Base-by-base conservation (phyloP, 75 land plant species). In the Larix kaempferi region DNA sequence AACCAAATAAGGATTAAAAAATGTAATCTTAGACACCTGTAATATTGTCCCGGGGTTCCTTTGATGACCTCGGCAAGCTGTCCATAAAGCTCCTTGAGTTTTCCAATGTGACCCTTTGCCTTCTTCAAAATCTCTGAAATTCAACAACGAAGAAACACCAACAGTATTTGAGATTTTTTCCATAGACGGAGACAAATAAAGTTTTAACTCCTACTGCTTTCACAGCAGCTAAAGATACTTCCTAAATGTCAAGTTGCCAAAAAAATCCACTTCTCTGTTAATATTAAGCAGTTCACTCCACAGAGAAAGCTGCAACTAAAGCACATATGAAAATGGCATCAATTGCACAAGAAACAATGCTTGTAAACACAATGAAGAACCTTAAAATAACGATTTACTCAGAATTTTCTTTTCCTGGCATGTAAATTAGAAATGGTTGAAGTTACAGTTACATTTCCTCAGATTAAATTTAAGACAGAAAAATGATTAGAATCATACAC, bases 41-140 rank as follows among this genome's bases (percentile, higher is more conserved):
- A 93, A 77, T 95, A 95, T 73, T 93, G 89, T 25, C 84, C 98
- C 22, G 93, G 98, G 39, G 86, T 76, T 57, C 84, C 91, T 1
- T 71, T 57, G 33, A 95, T 79, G 37, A 95, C 82, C 15, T 83
- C 95, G 26, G 95, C 90, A 39, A 95, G 88, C 60, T 64, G 80
- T 4, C 52, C 74, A 74, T 80, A 93, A 59, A 86, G 84, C 22
- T 74, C 82, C 80, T 80, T 84, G 63, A 95, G 60, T 54, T 60
- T 76, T 64, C 15, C 78, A 61, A 88, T 85, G 72, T 91, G 90
- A 62, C 41, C 71, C 72, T 82, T 91, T 7, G 85, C 83, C 89
- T 88, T 93, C 81, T 89, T 83, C 37, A 91, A 60, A 35, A 89
- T 81, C 79, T 93, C 98, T 92, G 77, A 58, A 69, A 74, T 65